These are phyloP conservation scores for Diaporthe humulicola DNA, from an alignment of 2,329 filamentous ascomycete species.

Conservation along the genomic window DNA sequence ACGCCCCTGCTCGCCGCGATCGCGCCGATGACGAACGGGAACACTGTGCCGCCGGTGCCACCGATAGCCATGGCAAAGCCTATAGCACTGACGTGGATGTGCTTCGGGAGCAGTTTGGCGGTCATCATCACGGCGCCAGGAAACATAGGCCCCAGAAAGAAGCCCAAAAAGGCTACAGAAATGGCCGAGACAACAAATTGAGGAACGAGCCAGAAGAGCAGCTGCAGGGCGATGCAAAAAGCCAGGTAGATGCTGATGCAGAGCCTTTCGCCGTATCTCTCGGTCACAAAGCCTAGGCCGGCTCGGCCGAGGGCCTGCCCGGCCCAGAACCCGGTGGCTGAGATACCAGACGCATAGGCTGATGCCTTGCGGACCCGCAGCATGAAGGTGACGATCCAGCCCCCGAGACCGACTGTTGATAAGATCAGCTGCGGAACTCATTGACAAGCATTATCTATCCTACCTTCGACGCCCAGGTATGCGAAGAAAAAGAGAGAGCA, in stretches of 20 bases:
- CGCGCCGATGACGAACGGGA: slow-evolving; percentile 77
- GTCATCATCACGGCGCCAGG: slow-evolving; percentile 80
- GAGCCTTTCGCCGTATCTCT: slow-evolving; percentile 78
- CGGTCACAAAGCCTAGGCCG: slow-evolving; percentile 81
- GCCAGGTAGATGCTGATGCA: slow-evolving; percentile 74
- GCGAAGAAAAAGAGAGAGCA: slow-evolving; percentile 79
- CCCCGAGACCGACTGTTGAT: slow-evolving; percentile 49
- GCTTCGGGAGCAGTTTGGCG: slow-evolving; percentile 79
- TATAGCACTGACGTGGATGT: slow-evolving; percentile 83
- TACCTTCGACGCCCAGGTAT: slow-evolving; percentile 83
- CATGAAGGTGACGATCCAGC: slow-evolving; percentile 91
- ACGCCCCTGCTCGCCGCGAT: slow-evolving; percentile 72
- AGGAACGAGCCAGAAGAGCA: slow-evolving; percentile 87
- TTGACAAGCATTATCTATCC: slow-evolving; percentile 68
- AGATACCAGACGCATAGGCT: slow-evolving; percentile 80
- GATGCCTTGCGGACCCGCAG: slow-evolving; percentile 78
- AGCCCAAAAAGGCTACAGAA: slow-evolving; percentile 79
- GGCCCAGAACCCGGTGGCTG: slow-evolving; percentile 86
- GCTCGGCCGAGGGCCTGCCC: slow-evolving; percentile 83
- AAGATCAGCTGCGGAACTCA: background rate
- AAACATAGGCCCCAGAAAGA: slow-evolving; percentile 85
- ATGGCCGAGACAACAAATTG: slow-evolving; percentile 80
- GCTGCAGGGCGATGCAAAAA: slow-evolving; percentile 72
- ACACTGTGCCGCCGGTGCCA: slow-evolving; percentile 76
- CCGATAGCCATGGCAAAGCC: slow-evolving; percentile 86